Conservation (phyloP, 768 basidiomycete genomes). For the Rhodotorula diobovata region DNA sequence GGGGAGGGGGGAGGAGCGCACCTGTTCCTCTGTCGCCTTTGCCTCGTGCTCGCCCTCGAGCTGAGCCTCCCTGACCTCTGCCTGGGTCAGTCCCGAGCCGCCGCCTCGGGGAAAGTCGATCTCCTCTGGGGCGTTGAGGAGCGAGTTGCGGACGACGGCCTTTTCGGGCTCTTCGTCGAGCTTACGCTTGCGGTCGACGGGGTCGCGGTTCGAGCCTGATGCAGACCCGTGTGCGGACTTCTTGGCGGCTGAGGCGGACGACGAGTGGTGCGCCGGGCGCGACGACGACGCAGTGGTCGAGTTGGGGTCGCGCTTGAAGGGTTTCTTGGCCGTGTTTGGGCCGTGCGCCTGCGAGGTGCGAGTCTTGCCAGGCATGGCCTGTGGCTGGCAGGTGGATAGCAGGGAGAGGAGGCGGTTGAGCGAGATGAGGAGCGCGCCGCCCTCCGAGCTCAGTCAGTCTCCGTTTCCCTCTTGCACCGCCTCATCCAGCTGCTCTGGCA, state of each 20-base stretch:
- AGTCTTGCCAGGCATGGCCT: slow-evolving; percentile 31
- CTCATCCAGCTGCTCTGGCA: no score
- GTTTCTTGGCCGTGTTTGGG: slow-evolving; percentile 21
- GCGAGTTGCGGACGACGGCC: slow-evolving; percentile 6
- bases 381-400: neutral
- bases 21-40: slow-evolving; percentile 59
- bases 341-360: slow-evolving; percentile 32
- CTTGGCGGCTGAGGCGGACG: neutral
- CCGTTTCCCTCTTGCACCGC: no score
- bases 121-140: slow-evolving; percentile 38
- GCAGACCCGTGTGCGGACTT: neutral
- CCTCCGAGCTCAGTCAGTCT: neutral
- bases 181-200: slow-evolving; percentile 21
- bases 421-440: neutral
- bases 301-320: slow-evolving; percentile 25
- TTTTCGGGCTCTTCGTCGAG: slow-evolving; percentile 32
- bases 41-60: slow-evolving; percentile 82
- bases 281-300: neutral
- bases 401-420: neutral
- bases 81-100: slow-evolving; percentile 77
- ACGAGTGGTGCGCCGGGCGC: neutral
- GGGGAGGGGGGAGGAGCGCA: neutral
- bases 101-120: slow-evolving; percentile 81
- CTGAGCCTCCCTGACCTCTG: slow-evolving; percentile 79
- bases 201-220: neutral